A percentile compares a stretch with the other conserved stretches of the same genome.
phyloP scores from a whole-genome alignment of 75 land plant species.

The Larix kaempferi region DNA sequence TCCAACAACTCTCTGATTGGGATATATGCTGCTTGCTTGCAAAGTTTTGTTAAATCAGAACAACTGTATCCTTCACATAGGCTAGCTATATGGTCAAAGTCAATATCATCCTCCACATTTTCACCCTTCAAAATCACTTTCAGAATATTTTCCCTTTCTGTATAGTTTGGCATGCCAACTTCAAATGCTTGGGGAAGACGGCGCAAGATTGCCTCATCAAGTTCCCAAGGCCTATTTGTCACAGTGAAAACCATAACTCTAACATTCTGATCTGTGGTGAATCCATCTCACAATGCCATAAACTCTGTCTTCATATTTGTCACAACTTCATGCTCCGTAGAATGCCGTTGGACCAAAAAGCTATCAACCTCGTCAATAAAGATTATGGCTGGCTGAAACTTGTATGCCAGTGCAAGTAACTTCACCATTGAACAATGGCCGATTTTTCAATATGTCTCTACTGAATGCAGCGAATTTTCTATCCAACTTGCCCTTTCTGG shows the following conservation, averaged over 20 bases:
- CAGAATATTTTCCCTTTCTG: slow-evolving; percentile 33
- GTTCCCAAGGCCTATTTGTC: slow-evolving; percentile 55
- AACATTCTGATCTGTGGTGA: slow-evolving; percentile 55
- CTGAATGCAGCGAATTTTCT: no score
- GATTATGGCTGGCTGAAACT: no score
- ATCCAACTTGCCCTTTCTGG: no score
- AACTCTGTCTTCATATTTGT: slow-evolving; percentile 61
- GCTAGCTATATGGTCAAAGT: slow-evolving; percentile 34
- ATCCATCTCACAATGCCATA: slow-evolving; percentile 60
- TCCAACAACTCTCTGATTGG: slow-evolving; percentile 43
- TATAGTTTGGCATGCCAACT: slow-evolving; percentile 41
- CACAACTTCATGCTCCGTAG: slow-evolving; percentile 44
- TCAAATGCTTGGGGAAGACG: slow-evolving; percentile 56
- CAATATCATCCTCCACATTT: slow-evolving; percentile 24
- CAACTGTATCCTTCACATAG: slow-evolving; percentile 44
- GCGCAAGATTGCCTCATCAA: slow-evolving; percentile 51
- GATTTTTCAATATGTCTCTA: no score
- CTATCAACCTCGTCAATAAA: slow-evolving; percentile 40
- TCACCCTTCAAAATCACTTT: slow-evolving; percentile 48
- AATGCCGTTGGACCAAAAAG: slow-evolving; percentile 43
- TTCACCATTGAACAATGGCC: no score
- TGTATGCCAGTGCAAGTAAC: no score
- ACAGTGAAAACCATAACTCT: slow-evolving; percentile 57
- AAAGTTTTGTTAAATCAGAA: slow-evolving; percentile 42
- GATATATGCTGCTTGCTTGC: slow-evolving; percentile 58